These are phyloP conservation scores for Penicillium oxalicum DNA, from an alignment of 2,329 filamentous ascomycete genomes.

Conservation along the genomic window DNA sequence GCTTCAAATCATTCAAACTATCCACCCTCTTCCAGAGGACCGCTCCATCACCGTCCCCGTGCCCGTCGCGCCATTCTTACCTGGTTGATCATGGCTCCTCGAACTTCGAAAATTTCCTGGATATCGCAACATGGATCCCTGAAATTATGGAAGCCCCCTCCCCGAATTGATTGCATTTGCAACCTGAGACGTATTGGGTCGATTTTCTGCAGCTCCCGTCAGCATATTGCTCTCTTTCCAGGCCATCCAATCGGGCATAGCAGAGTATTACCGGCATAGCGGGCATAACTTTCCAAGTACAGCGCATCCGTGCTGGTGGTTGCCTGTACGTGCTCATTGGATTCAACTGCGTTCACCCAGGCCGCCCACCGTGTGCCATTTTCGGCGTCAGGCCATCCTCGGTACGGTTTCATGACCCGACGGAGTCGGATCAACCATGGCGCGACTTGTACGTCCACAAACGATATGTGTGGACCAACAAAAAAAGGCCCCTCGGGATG, in stretches of 20 bases:
- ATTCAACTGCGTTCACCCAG: conserved; percentile 67
- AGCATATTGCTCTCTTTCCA: neutral
- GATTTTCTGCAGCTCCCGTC: conserved; percentile 44
- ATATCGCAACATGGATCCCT: too few species aligned
- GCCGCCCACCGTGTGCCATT: conserved; percentile 59
- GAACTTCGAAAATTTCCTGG: too few species aligned
- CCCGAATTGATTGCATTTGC: conserved; percentile 57
- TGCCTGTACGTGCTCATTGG: conserved; percentile 55
- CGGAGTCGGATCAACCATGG: conserved; percentile 67
- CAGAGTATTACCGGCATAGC: conserved; percentile 50
- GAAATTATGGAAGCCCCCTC: conserved; percentile 44
- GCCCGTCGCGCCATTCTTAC: too few species aligned
- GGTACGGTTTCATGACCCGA: conserved; percentile 59
- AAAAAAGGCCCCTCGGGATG: conserved; percentile 64
- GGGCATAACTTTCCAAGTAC: conserved; percentile 62
- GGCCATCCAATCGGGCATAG: neutral
- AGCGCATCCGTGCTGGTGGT: conserved; percentile 63
- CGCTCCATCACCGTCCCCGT: too few species aligned
- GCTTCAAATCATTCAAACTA: neutral
- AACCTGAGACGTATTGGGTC: conserved; percentile 53
- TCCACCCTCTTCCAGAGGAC: too few species aligned
- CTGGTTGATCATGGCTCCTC: too few species aligned
- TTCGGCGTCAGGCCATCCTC: conserved; percentile 60
- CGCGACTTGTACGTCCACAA: conserved; percentile 70
- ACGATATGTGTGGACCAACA: conserved; percentile 50